phyloP scores from a whole-genome alignment of 2,329 filamentous ascomycete genomes.

The Trichophaea hybrida region DNA sequence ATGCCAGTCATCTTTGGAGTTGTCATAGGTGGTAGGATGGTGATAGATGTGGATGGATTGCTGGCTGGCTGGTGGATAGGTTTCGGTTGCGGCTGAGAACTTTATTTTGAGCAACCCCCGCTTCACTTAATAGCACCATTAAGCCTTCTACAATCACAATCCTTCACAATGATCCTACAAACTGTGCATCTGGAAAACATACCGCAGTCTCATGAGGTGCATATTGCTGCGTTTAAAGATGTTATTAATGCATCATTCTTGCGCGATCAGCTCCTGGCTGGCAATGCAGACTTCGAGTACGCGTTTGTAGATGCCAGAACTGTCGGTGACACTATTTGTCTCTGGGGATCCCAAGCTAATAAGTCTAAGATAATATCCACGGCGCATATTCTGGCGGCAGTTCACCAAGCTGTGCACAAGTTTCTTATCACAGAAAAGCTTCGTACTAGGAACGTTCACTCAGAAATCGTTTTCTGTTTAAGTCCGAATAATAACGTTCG shows the following conservation, averaged over 20 bases:
- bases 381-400: conserved; percentile 57
- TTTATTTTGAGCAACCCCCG: too few relatives aligned
- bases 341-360: not conserved
- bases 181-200: conserved; percentile 62
- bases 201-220: conserved; percentile 50
- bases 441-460: conserved; percentile 74
- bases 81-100: too few relatives aligned
- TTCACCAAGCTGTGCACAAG: conserved; percentile 61
- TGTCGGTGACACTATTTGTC: conserved; percentile 36
- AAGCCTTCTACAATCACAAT: not conserved
- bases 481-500: conserved; percentile 59
- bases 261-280: conserved; percentile 67
- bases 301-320: conserved; percentile 77
- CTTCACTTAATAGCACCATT: too few relatives aligned
- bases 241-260: conserved; percentile 66
- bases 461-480: conserved; percentile 69
- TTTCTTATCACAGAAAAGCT: conserved; percentile 43
- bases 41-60: not conserved
- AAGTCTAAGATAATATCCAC: conserved; percentile 50
- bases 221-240: conserved; percentile 60
- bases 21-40: not conserved
- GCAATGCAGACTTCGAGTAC: conserved; percentile 79
- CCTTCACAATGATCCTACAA: conserved; percentile 43
- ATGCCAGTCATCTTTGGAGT: not conserved
- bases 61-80: not conserved